A percentile compares a stretch with the other conserved stretches of the same genome.
Evolutionary conservation across 2,329 filamentous ascomycete species (phyloP).

Genomic region (Zasmidium citrigriseum): DNA sequence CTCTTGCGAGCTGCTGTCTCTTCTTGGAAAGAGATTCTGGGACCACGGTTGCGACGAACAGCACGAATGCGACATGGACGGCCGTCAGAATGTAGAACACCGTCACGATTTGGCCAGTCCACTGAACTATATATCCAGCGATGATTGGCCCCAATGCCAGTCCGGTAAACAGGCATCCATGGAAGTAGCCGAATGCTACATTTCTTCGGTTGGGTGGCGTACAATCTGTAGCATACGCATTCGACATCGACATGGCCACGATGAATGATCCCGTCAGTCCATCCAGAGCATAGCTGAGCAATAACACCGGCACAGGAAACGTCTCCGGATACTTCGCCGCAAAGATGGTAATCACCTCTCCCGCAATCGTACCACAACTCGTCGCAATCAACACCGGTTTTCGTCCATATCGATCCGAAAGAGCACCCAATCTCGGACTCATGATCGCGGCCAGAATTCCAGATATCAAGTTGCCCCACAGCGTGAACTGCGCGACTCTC

Average conservation of each 20-base stretch:
- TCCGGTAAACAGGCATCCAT: slow-evolving; percentile 86
- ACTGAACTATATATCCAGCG: slow-evolving; percentile 76
- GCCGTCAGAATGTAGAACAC: slow-evolving; percentile 80
- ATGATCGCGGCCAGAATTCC: slow-evolving; percentile 79
- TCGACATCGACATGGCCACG: slow-evolving; percentile 72
- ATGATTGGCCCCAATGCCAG: slow-evolving; percentile 83
- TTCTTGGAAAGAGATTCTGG: slow-evolving; percentile 82
- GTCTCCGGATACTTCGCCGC: slow-evolving; percentile 73
- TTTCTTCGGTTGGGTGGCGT: slow-evolving; percentile 76
- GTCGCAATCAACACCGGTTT: slow-evolving; percentile 72
- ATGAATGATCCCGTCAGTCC: slow-evolving; percentile 89
- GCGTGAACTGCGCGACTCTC: slow-evolving; percentile 73
- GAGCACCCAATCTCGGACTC: slow-evolving; percentile 77
- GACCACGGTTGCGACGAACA: slow-evolving; percentile 69
- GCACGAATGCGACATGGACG: slow-evolving; percentile 72
- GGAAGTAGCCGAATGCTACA: slow-evolving; percentile 84
- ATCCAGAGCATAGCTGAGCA: slow-evolving; percentile 76
- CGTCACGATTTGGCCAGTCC: slow-evolving; percentile 72
- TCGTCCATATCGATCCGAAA: slow-evolving; percentile 86
- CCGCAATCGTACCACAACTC: slow-evolving; percentile 71
- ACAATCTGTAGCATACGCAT: slow-evolving; percentile 89
- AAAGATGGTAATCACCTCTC: slow-evolving; percentile 75
- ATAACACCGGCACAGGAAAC: slow-evolving; percentile 75
- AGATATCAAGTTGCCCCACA: slow-evolving; percentile 72
- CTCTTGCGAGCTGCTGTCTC: slow-evolving; percentile 68